These are phyloP conservation scores for Chlorokybus atmophyticus DNA, from an alignment of 139 green algal species.

Conservation along the genomic window DNA sequence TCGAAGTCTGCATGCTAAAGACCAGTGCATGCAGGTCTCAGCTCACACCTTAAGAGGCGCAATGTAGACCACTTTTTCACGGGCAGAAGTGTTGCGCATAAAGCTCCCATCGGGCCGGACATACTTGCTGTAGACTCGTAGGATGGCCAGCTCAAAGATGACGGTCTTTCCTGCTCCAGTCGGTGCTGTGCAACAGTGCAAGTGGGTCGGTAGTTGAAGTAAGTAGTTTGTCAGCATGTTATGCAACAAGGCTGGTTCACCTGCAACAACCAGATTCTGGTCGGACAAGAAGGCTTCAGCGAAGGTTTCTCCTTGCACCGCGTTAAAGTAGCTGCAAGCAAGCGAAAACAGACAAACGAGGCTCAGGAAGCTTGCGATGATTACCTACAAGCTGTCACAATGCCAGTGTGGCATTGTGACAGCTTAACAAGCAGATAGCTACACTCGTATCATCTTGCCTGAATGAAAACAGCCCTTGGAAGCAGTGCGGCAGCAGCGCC, in stretches of 20 bases:
- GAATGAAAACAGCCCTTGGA: too few species aligned
- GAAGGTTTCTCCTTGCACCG: conserved; percentile 80
- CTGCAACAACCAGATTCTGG: conserved; percentile 40
- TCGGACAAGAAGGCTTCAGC: conserved; percentile 36
- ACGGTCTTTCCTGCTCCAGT: conserved; percentile 87
- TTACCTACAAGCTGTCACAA: too few species aligned
- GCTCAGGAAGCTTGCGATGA: too few species aligned
- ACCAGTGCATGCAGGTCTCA: neutral
- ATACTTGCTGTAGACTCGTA: conserved; percentile 41
- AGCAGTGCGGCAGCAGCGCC: too few species aligned
- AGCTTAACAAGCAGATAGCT: too few species aligned
- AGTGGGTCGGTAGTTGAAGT: neutral
- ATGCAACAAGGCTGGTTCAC: conserved; percentile 35
- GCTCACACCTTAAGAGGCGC: neutral
- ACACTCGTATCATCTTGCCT: too few species aligned
- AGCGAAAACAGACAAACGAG: too few species aligned
- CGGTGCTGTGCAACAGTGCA: conserved; percentile 31
- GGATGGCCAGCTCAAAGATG: conserved; percentile 80
- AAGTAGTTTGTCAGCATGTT: neutral
- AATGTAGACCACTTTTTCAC: conserved; percentile 10
- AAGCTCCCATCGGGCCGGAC: conserved; percentile 14
- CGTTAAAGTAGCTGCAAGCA: conserved; percentile 78
- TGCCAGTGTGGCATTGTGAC: too few species aligned
- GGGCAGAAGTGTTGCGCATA: neutral
- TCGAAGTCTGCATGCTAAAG: neutral